These are phyloP conservation scores for Babesia ovata DNA, from an alignment of 169 alveolate species.

Conservation along the genomic window DNA sequence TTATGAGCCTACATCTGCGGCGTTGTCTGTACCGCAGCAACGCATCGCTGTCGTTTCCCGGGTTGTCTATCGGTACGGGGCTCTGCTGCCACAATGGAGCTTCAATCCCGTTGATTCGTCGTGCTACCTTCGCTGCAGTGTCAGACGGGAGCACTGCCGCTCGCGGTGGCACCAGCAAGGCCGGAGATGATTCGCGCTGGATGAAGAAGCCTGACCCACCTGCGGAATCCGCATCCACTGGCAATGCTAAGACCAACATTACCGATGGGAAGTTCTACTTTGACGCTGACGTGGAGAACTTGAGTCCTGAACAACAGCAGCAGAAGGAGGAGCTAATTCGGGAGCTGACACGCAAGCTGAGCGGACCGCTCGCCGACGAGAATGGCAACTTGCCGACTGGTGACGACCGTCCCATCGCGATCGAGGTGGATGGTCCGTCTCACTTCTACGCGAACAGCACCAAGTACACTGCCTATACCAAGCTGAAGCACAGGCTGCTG, in stretches of 20 bases:
- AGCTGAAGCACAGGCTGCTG: constrained; percentile 88
- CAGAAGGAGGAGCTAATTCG: constrained; percentile 65
- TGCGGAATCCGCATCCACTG: neutral
- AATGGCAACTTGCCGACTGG: constrained; percentile 67
- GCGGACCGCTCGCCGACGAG: constrained; percentile 73
- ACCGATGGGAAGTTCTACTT: constrained; percentile 50
- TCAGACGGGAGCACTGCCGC: constrained; percentile 4
- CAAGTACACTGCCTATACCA: constrained; percentile 84
- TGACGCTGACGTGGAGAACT: constrained; percentile 62
- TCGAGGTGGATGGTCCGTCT: constrained; percentile 92
- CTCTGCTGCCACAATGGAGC: neutral
- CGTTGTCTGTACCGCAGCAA: constrained; percentile 15
- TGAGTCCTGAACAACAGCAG: constrained; percentile 64
- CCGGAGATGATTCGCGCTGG: constrained; percentile 20
- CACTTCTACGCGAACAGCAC: constrained; percentile 89
- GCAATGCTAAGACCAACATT: neutral
- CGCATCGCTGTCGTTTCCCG: neutral
- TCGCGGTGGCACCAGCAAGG: neutral
- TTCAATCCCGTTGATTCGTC: neutral
- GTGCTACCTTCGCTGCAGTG: neutral
- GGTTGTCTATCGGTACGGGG: neutral
- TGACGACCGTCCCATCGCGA: constrained; percentile 72
- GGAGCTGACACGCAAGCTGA: constrained; percentile 63
- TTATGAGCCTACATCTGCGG: constrained; percentile 7
- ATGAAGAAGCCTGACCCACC: constrained; percentile 26